Conservation (phyloP, 2,329 filamentous ascomycete species). For the Nemania sp. region DNA sequence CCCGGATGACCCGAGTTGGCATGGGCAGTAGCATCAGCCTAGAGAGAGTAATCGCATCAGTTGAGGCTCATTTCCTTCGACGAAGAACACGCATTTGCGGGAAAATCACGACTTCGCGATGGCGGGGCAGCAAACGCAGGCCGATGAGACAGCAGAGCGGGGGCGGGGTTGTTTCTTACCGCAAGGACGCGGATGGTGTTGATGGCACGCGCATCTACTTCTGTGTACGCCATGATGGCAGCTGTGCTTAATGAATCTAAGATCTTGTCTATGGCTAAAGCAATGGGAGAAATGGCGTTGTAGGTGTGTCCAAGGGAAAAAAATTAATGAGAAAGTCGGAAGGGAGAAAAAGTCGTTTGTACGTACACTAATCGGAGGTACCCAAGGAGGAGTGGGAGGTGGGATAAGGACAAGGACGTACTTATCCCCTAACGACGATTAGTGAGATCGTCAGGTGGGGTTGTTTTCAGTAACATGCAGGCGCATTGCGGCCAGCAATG, state of each 20-base stretch:
- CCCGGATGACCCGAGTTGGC: conserved; percentile 98
- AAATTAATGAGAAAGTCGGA: conserved; percentile 22
- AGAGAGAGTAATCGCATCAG: conserved; percentile 33
- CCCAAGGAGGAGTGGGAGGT: conserved; percentile 11
- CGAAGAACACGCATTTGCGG: too few species aligned
- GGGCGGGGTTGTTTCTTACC: conserved; percentile 66
- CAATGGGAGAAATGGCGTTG: conserved; percentile 24
- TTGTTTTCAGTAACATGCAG: conserved; percentile 3
- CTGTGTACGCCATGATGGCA: conserved; percentile 81
- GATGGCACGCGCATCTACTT: conserved; percentile 87
- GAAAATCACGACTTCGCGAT: conserved; percentile 34
- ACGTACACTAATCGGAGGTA: background rate
- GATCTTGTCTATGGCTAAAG: conserved; percentile 24
- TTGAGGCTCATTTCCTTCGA: conserved; percentile 9
- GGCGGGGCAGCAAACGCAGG: conserved; percentile 39
- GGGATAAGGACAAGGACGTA: background rate
- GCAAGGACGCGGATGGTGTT: conserved; percentile 98
- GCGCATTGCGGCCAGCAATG: too few species aligned
- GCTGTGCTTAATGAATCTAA: conserved; percentile 19
- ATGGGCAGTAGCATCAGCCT: conserved; percentile 96
- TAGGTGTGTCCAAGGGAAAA: conserved; percentile 19
- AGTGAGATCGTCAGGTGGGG: conserved; percentile 28
- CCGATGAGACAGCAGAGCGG: conserved; percentile 22
- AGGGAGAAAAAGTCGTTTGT: conserved; percentile 15
- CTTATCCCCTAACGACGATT: conserved; percentile 17